phyloP scores from a whole-genome alignment of 768 basidiomycete species.

The Galerina sulciceps region DNA sequence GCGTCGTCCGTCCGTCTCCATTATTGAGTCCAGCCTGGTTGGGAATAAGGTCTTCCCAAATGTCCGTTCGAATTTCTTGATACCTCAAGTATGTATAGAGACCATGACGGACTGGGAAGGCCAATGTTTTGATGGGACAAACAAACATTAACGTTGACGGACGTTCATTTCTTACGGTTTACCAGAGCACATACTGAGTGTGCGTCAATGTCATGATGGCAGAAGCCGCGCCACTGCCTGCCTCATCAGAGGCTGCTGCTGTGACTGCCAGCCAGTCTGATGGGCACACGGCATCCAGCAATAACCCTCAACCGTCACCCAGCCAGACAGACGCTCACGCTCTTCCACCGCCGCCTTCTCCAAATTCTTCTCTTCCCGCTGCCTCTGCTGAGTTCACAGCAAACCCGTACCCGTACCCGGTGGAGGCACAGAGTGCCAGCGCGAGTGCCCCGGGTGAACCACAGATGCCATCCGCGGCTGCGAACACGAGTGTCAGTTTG shows the following conservation, averaged over 20 bases:
- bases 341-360: too few relatives aligned
- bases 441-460: background rate
- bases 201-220: slow-evolving; percentile 15
- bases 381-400: too few relatives aligned
- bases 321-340: background rate
- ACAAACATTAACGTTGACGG: background rate
- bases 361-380: too few relatives aligned
- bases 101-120: too few relatives aligned
- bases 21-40: too few relatives aligned
- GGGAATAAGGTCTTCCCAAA: too few relatives aligned
- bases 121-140: background rate
- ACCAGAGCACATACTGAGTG: background rate
- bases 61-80: background rate
- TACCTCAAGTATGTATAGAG: background rate
- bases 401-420: background rate
- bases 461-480: background rate
- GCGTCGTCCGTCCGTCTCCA: background rate
- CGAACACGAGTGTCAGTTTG: slow-evolving; percentile 8
- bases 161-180: too few relatives aligned
- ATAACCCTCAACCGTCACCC: background rate
- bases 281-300: slow-evolving; percentile 2
- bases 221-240: slow-evolving; percentile 8
- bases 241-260: background rate
- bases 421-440: background rate
- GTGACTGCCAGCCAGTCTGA: background rate